Conservation (phyloP, 208 protist species). For the Giardia duodenalis region DNA sequence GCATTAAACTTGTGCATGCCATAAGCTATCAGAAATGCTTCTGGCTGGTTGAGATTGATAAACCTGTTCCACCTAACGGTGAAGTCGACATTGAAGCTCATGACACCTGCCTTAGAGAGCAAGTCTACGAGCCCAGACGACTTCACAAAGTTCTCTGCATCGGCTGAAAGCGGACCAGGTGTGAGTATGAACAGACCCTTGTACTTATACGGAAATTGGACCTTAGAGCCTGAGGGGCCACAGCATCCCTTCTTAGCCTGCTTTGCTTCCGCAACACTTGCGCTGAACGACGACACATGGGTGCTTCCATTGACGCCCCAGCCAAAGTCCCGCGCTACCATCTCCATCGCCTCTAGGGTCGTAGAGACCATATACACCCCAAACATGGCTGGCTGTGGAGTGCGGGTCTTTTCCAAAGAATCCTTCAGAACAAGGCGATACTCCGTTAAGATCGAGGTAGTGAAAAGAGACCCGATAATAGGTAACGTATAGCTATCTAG, state of each 20-base stretch:
- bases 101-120: background rate
- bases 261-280: background rate
- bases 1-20: background rate
- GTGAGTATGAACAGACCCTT: background rate
- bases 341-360: background rate
- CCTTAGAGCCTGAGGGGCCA: background rate
- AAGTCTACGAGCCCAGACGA: background rate
- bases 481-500: background rate
- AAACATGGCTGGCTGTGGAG: background rate
- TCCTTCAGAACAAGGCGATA: background rate
- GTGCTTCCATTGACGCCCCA: background rate
- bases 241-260: background rate
- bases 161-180: background rate
- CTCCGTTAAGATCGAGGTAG: background rate
- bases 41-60: background rate
- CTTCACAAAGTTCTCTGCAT: background rate
- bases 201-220: background rate
- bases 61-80: background rate
- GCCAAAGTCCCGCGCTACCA: background rate
- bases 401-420: background rate
- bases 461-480: background rate
- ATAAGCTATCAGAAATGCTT: background rate
- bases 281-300: background rate
- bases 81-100: background rate
- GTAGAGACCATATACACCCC: background rate